Evolutionary conservation across 1,284 basidiomycete species (phyloP).

Genomic region (Clitocybe nebularis): DNA sequence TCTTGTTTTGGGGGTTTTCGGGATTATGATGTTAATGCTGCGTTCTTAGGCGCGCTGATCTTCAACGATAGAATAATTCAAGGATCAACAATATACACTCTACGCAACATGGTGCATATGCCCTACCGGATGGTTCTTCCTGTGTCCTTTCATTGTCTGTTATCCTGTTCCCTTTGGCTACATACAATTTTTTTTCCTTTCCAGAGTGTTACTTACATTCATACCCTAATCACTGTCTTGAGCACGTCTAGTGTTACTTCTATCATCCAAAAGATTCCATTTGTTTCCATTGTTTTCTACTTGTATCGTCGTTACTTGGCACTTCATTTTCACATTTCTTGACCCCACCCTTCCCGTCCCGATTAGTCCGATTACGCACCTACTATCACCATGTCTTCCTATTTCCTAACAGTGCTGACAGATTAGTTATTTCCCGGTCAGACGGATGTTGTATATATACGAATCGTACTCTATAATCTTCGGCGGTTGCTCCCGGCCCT

Average conservation of each 20-base stretch:
- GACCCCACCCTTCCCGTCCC: not conserved
- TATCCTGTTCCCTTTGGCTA: not conserved
- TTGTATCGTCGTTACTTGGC: no score
- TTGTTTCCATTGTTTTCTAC: no score
- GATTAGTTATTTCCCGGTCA: no score
- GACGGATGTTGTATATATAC: no score
- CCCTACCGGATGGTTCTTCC: not conserved
- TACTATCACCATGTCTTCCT: not conserved
- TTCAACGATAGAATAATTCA: slow-evolving; percentile 20
- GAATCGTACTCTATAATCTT: no score
- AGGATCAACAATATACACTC: not conserved
- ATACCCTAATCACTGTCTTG: slow-evolving; percentile 7
- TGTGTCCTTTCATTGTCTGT: not conserved
- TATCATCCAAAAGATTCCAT: no score
- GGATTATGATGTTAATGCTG: slow-evolving; percentile 6
- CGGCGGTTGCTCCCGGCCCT: no score
- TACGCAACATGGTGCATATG: not conserved
- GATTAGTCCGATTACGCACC: not conserved
- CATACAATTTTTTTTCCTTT: not conserved
- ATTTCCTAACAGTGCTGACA: no score
- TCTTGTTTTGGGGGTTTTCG: slow-evolving; percentile 24
- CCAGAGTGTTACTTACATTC: slow-evolving; percentile 9
- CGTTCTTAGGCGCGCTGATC: slow-evolving; percentile 23
- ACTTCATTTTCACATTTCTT: no score
- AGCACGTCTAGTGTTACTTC: no score